phyloP scores from a whole-genome alignment of 345 rosid genomes.

The Durio zibethinus region DNA sequence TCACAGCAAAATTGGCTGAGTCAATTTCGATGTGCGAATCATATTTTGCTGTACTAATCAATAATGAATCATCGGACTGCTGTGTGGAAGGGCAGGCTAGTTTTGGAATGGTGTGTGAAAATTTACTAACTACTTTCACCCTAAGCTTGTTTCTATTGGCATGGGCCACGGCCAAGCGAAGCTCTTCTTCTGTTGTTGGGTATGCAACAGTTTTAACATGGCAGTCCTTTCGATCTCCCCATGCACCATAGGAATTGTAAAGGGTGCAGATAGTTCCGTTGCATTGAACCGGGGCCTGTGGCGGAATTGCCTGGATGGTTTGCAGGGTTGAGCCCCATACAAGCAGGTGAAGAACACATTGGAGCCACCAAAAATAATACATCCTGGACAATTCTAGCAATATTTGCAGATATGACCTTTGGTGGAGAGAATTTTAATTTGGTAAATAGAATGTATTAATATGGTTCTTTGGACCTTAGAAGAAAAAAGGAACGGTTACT shows the following conservation, averaged over 20 bases:
- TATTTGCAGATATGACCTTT: background rate
- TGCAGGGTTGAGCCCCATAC: background rate
- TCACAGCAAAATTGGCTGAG: constrained; percentile 39
- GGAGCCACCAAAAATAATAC: background rate
- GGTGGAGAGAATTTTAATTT: background rate
- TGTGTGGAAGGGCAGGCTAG: constrained; percentile 66
- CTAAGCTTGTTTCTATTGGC: constrained; percentile 52
- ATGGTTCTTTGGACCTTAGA: background rate
- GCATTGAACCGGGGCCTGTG: constrained; percentile 57
- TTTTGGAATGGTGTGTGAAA: constrained; percentile 81
- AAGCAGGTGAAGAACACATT: background rate
- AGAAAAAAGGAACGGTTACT: background rate
- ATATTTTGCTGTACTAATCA: constrained; percentile 61
- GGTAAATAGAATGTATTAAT: background rate
- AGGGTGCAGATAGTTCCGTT: constrained; percentile 49
- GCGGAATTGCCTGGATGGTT: constrained; percentile 43
- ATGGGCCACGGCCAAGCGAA: constrained; percentile 51
- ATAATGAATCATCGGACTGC: constrained; percentile 30
- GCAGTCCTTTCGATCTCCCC: constrained; percentile 73
- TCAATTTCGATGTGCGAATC: constrained; percentile 52
- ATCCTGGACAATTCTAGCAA: background rate
- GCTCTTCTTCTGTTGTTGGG: constrained; percentile 72
- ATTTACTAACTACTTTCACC: constrained; percentile 64
- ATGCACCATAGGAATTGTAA: constrained; percentile 64
- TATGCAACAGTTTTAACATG: constrained; percentile 42